Percentiles rank a stretch among this genome's conserved stretches.
These are phyloP conservation scores for Microsporum audouinii DNA, from an alignment of 2,329 filamentous ascomycete species.

Conservation along the genomic window DNA sequence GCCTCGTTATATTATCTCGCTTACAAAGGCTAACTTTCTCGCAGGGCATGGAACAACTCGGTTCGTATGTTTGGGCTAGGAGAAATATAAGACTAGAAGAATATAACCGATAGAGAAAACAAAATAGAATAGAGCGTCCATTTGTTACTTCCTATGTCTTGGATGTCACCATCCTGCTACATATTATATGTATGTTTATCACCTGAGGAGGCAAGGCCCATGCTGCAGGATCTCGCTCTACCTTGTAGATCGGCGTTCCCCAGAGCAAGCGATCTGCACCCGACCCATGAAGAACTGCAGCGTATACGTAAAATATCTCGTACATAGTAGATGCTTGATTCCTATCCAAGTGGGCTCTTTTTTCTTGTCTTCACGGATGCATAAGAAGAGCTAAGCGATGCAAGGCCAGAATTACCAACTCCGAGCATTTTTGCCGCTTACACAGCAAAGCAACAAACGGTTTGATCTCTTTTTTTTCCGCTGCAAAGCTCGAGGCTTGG, in stretches of 20 bases:
- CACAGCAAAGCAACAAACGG: too few relatives aligned
- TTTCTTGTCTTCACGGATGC: too few relatives aligned
- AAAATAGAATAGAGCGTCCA: not conserved
- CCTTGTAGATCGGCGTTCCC: constrained; percentile 1
- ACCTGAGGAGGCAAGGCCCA: not conserved
- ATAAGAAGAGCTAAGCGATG: too few relatives aligned
- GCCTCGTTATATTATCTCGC: constrained; percentile 10
- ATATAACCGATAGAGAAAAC: not conserved
- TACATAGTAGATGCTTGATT: too few relatives aligned
- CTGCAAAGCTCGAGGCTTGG: not conserved
- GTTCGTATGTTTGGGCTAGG: constrained; percentile 65
- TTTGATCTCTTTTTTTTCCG: not conserved
- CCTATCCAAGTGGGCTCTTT: too few relatives aligned
- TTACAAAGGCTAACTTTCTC: constrained; percentile 16
- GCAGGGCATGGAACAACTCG: constrained; percentile 66
- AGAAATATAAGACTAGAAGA: constrained; percentile 22
- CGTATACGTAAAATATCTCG: not conserved
- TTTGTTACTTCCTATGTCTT: not conserved
- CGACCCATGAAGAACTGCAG: not conserved
- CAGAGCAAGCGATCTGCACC: not conserved
- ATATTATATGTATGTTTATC: not conserved
- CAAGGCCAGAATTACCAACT: too few relatives aligned
- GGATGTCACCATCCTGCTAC: not conserved
- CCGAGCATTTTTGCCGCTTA: too few relatives aligned
- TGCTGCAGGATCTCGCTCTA: not conserved